These are phyloP conservation scores for Acrasis kona DNA, from an alignment of 78 protist genomes.

Conservation along the genomic window DNA sequence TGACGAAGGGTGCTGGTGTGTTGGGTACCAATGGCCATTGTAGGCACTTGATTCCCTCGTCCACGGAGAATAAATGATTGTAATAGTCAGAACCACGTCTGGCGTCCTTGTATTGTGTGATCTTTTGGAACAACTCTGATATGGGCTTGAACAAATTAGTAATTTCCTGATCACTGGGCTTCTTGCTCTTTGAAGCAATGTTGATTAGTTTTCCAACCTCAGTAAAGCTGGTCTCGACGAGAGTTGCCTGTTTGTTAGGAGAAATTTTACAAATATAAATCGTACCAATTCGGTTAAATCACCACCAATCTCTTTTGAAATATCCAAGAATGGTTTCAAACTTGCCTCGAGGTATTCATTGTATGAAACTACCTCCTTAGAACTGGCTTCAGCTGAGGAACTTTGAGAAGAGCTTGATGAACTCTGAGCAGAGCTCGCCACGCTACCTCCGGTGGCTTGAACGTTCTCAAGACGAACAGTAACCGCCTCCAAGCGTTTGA, in stretches of 20 bases:
- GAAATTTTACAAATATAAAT: no score
- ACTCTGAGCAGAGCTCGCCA: no score
- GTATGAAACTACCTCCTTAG: no score
- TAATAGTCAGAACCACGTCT: neutral
- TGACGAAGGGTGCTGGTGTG: slow-evolving; percentile 27
- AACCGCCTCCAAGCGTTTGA: neutral
- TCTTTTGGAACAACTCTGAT: neutral
- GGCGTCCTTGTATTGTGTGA: neutral
- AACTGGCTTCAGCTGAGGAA: no score
- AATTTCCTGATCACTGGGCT: neutral
- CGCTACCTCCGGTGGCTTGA: no score
- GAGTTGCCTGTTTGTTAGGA: no score
- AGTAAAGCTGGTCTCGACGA: neutral
- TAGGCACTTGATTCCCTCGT: slow-evolving; percentile 32
- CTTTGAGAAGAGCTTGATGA: no score
- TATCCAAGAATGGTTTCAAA: no score
- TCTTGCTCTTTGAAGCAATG: neutral
- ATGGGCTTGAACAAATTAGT: neutral
- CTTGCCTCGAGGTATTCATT: no score
- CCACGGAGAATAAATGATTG: slow-evolving; percentile 10
- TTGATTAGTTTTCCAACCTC: neutral
- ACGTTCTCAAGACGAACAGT: neutral
- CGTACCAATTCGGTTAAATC: no score
- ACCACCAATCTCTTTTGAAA: no score
- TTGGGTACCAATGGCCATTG: slow-evolving; percentile 36